Evolutionary conservation across 495 filamentous ascomycete species (phyloP).

Genomic region (Parachaetomium inaequale): DNA sequence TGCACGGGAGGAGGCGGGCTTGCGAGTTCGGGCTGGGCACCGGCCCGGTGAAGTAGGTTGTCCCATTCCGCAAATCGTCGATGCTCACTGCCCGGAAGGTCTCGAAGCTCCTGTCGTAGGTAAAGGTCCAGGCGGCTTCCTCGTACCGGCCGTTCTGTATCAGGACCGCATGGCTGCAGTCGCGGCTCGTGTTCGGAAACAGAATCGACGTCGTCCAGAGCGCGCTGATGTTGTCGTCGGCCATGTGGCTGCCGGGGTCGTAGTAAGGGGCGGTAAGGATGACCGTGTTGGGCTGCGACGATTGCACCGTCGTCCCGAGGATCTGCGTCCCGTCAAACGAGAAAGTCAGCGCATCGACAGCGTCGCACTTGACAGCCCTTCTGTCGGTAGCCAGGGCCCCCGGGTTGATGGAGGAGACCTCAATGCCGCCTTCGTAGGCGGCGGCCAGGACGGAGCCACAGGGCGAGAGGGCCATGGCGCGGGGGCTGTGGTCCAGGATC

Average conservation of each 20-base stretch:
- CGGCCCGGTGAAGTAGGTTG: slow-evolving; percentile 78
- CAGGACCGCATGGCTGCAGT: slow-evolving; percentile 72
- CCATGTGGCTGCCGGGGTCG: slow-evolving; percentile 53
- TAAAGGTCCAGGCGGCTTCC: slow-evolving; percentile 74
- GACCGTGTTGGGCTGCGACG: slow-evolving; percentile 63
- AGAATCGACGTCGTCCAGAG: slow-evolving; percentile 88
- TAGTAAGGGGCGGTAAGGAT: slow-evolving; percentile 80
- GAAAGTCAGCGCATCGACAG: slow-evolving; percentile 74
- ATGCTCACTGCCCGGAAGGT: slow-evolving; percentile 74
- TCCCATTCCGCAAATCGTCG: slow-evolving; percentile 69
- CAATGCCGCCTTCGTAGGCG: slow-evolving; percentile 82
- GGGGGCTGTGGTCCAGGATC: slow-evolving; percentile 68
- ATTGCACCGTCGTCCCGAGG: slow-evolving; percentile 70
- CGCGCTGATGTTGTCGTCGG: slow-evolving; percentile 65
- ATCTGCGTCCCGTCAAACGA: slow-evolving; percentile 80
- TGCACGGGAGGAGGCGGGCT: slow-evolving; percentile 56
- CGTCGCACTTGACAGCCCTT: slow-evolving; percentile 76
- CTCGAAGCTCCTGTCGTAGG: slow-evolving; percentile 71
- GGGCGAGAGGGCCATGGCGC: slow-evolving; percentile 75
- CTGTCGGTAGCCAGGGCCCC: slow-evolving; percentile 62
- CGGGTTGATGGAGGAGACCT: slow-evolving; percentile 71
- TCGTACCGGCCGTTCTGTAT: slow-evolving; percentile 65
- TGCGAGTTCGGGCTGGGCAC: slow-evolving; percentile 43
- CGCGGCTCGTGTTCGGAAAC: slow-evolving; percentile 71
- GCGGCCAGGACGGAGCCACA: slow-evolving; percentile 77